Evolutionary conservation across 2,329 filamentous ascomycete genomes (phyloP), one percentile per base, ranked within the genome.

Genomic region (Bipolaris bicolor): DNA sequence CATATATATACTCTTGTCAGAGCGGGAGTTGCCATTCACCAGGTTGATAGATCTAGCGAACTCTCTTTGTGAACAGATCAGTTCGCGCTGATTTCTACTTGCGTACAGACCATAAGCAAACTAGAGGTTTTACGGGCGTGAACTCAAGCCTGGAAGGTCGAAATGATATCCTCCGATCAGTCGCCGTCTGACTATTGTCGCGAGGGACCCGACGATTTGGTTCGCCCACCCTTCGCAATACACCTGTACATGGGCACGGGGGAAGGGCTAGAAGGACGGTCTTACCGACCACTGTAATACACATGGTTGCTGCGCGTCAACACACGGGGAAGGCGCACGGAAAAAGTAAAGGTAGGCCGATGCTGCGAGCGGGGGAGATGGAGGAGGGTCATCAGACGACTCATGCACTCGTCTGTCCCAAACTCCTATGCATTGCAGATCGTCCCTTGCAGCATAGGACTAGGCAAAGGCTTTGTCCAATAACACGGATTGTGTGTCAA

Each of bases 371-470:
- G 29, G 26, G 26, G 26, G 26, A 29, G 26, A 29, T 29, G 26
- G 26, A 10, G 24, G 44, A 34, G 16, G 29, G 29, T 16, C 43
- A 46, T 46, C 10, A 47, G 29, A 34, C 45, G 45, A 36, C 16
- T 47, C 31, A 47, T 48, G 31, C 45, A 2, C 33, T 37, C 45
- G 36, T 48, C 45, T 48, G 31, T 48, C 45, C 45, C 45, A 48
- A 37, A 48, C 45, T 36, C 16, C 31, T 33, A 29, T 48, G 16
- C 24, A 16, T 36, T 37, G 33, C 45, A 37, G 29, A 36, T 48
- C 20, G 31, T 48, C 11, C 33, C 45, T 48, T 37, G 45, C 45
- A 26, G 45, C 4, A 11, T 20, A 37, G 45, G 20, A 5, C 29
- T 20, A 33, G 31, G 29, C 20, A 37, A 33, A 18, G 31, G 13